Evolutionary conservation across 2,329 filamentous ascomycete genomes (phyloP).

Genomic region (Neoscytalidium dimidiatum): DNA sequence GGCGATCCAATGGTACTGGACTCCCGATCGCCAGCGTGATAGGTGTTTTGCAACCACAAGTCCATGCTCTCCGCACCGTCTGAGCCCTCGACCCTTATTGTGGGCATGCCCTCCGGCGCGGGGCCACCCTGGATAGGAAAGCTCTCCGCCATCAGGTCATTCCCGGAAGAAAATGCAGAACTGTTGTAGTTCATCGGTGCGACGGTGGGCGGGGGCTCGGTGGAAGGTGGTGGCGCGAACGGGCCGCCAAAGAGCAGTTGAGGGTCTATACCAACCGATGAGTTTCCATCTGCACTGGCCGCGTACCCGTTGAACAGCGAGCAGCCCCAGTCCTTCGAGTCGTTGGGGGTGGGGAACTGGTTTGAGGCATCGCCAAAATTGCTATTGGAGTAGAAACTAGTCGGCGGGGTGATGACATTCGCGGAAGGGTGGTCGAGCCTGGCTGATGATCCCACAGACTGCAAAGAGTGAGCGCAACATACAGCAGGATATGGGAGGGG

Average conservation of each 20-base stretch:
- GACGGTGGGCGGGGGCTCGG: too few species aligned
- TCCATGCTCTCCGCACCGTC: neutral
- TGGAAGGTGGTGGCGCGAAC: too few species aligned
- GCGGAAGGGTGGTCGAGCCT: neutral
- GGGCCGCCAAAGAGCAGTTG: too few species aligned
- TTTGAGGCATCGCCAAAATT: neutral
- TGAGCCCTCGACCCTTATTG: neutral
- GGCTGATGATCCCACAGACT: neutral
- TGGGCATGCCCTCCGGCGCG: neutral
- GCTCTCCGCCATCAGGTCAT: neutral
- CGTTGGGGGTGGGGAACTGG: neutral
- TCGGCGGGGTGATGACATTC: neutral
- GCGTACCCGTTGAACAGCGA: neutral
- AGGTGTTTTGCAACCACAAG: neutral
- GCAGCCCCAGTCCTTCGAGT: neutral
- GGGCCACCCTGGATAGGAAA: neutral
- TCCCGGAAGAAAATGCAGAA: neutral
- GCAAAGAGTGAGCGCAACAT: neutral
- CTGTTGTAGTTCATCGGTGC: too few species aligned
- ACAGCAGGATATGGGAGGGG: neutral
- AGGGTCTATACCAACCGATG: too few species aligned
- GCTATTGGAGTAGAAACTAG: neutral
- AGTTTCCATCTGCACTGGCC: too few species aligned
- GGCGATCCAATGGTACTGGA: neutral
- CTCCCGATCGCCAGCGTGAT: neutral